phyloP scores from a whole-genome alignment of 2,329 filamentous ascomycete species.

The Diaporthe sp. region DNA sequence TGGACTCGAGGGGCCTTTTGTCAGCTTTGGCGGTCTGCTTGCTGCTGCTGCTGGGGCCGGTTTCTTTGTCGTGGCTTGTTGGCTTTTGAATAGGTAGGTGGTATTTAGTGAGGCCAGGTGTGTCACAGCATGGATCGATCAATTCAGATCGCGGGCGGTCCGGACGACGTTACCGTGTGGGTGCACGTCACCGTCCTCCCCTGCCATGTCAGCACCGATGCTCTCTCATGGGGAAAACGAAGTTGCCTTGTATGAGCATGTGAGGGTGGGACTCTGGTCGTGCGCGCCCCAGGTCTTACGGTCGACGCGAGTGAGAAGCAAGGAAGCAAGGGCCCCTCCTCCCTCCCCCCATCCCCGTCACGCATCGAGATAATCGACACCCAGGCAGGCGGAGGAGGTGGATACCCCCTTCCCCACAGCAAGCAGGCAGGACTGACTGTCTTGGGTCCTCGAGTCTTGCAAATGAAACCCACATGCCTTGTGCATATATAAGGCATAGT shows the following conservation, averaged over 20 bases:
- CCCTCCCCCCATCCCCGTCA: neutral
- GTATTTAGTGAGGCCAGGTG: neutral
- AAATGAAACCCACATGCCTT: neutral
- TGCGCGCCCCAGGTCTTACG: conserved; percentile 1
- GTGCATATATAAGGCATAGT: neutral
- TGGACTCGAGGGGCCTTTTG: neutral
- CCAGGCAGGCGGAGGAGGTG: neutral
- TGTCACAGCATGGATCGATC: neutral
- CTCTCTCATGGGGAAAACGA: neutral
- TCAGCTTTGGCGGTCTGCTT: neutral
- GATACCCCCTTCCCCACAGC: neutral
- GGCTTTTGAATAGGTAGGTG: neutral
- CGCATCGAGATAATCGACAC: neutral
- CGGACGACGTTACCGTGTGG: neutral
- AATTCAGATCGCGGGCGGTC: neutral
- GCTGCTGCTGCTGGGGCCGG: neutral
- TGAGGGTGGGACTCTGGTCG: neutral
- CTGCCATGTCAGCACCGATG: too few relatives aligned
- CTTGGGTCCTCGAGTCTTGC: neutral
- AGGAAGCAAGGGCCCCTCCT: neutral
- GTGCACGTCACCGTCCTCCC: neutral
- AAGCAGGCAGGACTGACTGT: neutral
- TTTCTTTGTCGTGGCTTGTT: neutral
- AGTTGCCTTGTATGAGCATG: neutral
- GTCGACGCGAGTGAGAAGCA: neutral